Percentiles rank a stretch among this genome's conserved stretches.
phyloP scores from a whole-genome alignment of 1,284 basidiomycete species.

The Ustilago cynodontis region DNA sequence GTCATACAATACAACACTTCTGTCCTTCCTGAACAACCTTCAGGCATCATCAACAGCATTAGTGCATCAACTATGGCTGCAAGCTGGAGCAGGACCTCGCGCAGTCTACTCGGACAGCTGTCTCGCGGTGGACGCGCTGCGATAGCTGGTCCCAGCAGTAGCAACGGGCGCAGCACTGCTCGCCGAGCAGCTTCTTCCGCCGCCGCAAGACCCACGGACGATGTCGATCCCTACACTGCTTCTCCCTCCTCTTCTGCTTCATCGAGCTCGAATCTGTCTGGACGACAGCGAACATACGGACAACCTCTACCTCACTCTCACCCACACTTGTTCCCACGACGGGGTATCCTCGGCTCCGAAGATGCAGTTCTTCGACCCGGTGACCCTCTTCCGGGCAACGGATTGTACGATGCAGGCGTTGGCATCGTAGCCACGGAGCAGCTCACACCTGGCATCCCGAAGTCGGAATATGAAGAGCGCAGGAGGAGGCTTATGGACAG shows the following conservation, averaged over 20 bases:
- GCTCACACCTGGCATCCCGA: slow-evolving; percentile 86
- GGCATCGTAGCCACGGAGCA: slow-evolving; percentile 72
- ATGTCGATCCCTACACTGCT: slow-evolving; percentile 18
- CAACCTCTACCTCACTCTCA: slow-evolving; percentile 83
- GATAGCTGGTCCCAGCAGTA: slow-evolving; percentile 2
- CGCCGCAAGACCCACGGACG: slow-evolving; percentile 43
- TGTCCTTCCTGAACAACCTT: background rate
- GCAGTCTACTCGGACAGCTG: slow-evolving; percentile 19
- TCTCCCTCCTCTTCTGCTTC: slow-evolving; percentile 20
- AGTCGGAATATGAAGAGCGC: slow-evolving; percentile 84
- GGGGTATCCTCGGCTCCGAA: slow-evolving; percentile 59
- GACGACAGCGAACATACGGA: slow-evolving; percentile 71
- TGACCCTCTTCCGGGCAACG: slow-evolving; percentile 10
- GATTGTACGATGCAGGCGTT: slow-evolving; percentile 30
- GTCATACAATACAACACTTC: background rate
- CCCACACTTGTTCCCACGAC: slow-evolving; percentile 77
- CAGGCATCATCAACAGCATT: no score
- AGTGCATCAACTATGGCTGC: slow-evolving; percentile 18
- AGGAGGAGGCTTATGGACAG: slow-evolving; percentile 80
- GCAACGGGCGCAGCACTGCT: background rate
- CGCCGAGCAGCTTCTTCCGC: slow-evolving; percentile 45
- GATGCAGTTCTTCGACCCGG: slow-evolving; percentile 38
- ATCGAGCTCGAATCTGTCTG: slow-evolving; percentile 15
- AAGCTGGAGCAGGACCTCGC: slow-evolving; percentile 11
- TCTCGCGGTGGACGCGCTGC: slow-evolving; percentile 10